phyloP scores from a whole-genome alignment of 2,329 filamentous ascomycete species.

The Xylaria sp. region DNA sequence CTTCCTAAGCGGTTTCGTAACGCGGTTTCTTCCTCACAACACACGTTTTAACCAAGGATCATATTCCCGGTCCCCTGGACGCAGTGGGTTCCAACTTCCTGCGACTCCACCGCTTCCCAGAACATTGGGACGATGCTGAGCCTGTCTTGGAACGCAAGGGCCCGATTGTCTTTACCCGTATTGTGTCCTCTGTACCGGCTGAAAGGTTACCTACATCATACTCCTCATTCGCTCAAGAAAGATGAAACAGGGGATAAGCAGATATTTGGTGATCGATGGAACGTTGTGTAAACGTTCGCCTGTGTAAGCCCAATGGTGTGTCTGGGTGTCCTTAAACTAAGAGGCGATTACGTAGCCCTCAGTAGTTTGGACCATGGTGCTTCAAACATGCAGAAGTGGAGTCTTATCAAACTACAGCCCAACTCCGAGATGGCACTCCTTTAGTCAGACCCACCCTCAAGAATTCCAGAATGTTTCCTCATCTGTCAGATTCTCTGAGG shows the following conservation, averaged over 20 bases:
- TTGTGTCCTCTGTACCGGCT: background rate
- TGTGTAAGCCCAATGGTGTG: too few species aligned
- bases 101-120: conserved; percentile 15
- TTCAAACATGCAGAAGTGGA: conserved; percentile 13
- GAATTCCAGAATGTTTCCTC: conserved; percentile 24
- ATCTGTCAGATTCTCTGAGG: conserved; percentile 7
- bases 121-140: conserved; percentile 19
- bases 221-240: background rate
- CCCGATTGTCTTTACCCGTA: background rate
- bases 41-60: background rate
- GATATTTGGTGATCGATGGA: background rate
- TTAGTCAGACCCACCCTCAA: conserved; percentile 16
- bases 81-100: background rate
- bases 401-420: conserved; percentile 17
- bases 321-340: background rate
- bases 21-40: too few species aligned
- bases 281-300: background rate
- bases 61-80: background rate
- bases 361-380: too few species aligned
- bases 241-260: background rate
- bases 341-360: too few species aligned
- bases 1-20: background rate
- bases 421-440: conserved; percentile 20
- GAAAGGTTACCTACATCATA: background rate
- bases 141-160: conserved; percentile 9